Evolutionary conservation across 176 grass and related monocot genomes (phyloP).

Genomic region (Paspalum vaginatum): DNA sequence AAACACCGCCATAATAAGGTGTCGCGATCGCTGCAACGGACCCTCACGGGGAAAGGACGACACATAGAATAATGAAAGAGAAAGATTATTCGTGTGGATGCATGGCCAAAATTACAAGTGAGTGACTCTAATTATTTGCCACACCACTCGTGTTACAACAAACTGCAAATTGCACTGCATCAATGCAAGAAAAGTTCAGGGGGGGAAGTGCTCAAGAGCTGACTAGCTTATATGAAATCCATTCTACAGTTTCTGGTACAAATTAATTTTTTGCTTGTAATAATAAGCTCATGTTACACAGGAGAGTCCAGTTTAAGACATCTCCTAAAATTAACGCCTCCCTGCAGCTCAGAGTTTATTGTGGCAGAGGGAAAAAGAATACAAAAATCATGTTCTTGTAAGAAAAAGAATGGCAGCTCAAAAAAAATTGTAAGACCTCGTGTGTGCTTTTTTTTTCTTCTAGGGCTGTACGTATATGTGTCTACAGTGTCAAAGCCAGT

Average conservation of each 20-base stretch:
- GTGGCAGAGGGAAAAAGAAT: slow-evolving; percentile 9
- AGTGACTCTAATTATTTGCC: background rate
- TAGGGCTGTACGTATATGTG: background rate
- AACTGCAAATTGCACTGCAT: background rate
- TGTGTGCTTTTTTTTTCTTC: background rate
- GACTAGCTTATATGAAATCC: slow-evolving; percentile 27
- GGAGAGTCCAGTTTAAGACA: background rate
- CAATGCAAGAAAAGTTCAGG: background rate
- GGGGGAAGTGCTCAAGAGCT: background rate
- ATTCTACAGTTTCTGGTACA: background rate
- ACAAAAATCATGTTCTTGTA: background rate
- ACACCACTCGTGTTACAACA: background rate
- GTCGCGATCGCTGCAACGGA: background rate
- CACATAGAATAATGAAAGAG: background rate
- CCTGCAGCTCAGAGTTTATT: background rate
- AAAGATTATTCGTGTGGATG: slow-evolving; percentile 6
- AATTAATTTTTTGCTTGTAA: background rate
- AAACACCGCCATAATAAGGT: background rate
- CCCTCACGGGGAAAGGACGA: background rate
- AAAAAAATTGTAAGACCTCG: no score
- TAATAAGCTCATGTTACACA: no score
- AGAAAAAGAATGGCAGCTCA: background rate
- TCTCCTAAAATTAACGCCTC: slow-evolving; percentile 17
- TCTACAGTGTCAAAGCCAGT: slow-evolving; percentile 31
- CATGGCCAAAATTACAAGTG: slow-evolving; percentile 14